Conservation (phyloP, 192 early-diverging fungal species). For the Globomyces pollinis-pini region DNA sequence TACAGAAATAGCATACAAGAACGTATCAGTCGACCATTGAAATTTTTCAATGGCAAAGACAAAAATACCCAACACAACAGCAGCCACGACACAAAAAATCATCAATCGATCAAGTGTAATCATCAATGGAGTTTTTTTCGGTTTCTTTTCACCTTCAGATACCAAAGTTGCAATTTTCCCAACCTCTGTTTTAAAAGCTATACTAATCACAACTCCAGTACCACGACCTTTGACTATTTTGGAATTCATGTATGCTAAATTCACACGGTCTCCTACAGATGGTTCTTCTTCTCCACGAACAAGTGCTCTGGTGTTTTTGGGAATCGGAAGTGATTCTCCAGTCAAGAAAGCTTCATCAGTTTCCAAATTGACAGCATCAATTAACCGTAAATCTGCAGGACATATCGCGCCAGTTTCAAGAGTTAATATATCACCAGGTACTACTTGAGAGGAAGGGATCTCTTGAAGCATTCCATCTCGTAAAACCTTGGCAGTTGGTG, state of each 20-base stretch:
- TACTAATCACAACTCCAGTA: constrained; percentile 27
- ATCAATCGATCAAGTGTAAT: constrained; percentile 25
- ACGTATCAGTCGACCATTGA: constrained; percentile 64
- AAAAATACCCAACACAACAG: constrained; percentile 22
- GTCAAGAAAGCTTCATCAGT: constrained; percentile 33
- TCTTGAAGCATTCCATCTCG: constrained; percentile 15
- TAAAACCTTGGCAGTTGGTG: constrained; percentile 29
- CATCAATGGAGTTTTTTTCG: constrained; percentile 29
- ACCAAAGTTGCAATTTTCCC: constrained; percentile 27
- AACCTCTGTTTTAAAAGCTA: constrained; percentile 27
- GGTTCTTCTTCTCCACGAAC: not conserved
- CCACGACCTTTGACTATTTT: constrained; percentile 34
- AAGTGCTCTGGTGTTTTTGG: constrained; percentile 1
- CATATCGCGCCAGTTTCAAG: too few species aligned
- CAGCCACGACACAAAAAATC: constrained; percentile 19
- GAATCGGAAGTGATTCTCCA: constrained; percentile 30
- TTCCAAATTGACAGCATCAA: constrained; percentile 17
- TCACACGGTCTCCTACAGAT: constrained; percentile 23
- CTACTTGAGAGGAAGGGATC: constrained; percentile 22
- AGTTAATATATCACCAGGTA: constrained; percentile 27
- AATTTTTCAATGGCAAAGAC: constrained; percentile 28
- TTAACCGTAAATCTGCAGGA: constrained; percentile 23
- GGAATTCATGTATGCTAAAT: constrained; percentile 30
- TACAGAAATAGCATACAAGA: constrained; percentile 81
- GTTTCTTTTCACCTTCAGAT: constrained; percentile 19